Evolutionary conservation across 306 rosid genomes (phyloP).

Genomic region (Prunus mira): DNA sequence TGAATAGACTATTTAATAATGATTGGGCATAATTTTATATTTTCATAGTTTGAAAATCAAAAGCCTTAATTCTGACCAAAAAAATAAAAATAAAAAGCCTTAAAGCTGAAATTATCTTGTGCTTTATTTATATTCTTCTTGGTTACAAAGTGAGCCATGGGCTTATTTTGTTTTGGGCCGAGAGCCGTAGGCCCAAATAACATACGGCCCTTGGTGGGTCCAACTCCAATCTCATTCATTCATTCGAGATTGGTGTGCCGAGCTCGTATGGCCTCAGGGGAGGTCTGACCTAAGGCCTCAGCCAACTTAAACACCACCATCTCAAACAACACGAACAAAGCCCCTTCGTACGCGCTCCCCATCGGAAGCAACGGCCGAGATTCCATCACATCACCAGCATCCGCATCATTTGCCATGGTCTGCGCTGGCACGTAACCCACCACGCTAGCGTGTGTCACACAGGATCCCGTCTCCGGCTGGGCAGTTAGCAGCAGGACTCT

Average conservation of each 20-base stretch:
- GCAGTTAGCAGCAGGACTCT: slow-evolving; percentile 79
- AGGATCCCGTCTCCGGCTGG: slow-evolving; percentile 76
- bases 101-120: too few species aligned
- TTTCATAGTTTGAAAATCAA: too few species aligned
- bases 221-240: neutral
- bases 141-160: too few species aligned
- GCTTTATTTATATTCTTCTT: too few species aligned
- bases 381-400: slow-evolving; percentile 14
- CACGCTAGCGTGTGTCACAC: slow-evolving; percentile 53
- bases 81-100: too few species aligned
- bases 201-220: neutral
- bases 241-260: slow-evolving; percentile 88
- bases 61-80: too few species aligned
- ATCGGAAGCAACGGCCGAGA: slow-evolving; percentile 76
- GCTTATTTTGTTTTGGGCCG: neutral
- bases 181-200: neutral
- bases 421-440: slow-evolving; percentile 81
- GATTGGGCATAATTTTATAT: too few species aligned
- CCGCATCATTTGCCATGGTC: slow-evolving; percentile 86
- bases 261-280: slow-evolving; percentile 64
- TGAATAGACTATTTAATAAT: too few species aligned
- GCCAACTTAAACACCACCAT: slow-evolving; percentile 75
- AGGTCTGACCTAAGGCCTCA: slow-evolving; percentile 52
- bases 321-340: slow-evolving; percentile 86
- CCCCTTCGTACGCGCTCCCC: slow-evolving; percentile 95